These are phyloP conservation scores for Hibiscus mutabilis DNA, from an alignment of 345 rosid species.

Conservation along the genomic window DNA sequence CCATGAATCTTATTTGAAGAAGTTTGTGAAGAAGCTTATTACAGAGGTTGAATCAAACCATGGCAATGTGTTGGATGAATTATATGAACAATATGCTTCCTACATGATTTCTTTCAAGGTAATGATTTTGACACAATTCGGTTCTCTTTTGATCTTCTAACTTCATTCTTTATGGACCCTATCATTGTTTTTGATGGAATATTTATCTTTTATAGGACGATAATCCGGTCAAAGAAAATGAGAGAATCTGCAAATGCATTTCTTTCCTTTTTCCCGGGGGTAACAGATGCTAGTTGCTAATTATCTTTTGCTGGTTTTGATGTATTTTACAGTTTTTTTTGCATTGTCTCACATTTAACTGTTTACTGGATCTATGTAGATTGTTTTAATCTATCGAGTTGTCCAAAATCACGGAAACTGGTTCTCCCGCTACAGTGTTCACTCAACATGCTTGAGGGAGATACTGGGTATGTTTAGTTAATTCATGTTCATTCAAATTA, in stretches of 20 bases:
- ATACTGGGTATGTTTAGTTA: conserved; percentile 52
- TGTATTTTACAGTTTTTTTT: conserved; percentile 1
- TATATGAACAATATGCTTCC: conserved; percentile 53
- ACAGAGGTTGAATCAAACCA: conserved; percentile 51
- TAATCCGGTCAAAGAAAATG: conserved; percentile 27
- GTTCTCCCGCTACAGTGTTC: conserved; percentile 60
- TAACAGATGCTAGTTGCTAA: conserved; percentile 17
- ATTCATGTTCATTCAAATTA: conserved; percentile 6
- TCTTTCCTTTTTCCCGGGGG: conserved; percentile 76
- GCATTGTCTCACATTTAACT: neutral
- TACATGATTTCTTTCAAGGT: conserved; percentile 63
- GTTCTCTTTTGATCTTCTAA: neutral
- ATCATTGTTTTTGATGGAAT: neutral
- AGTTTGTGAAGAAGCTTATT: conserved; percentile 63
- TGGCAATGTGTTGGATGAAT: conserved; percentile 50
- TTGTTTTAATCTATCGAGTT: conserved; percentile 31
- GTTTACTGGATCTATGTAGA: conserved; percentile 27
- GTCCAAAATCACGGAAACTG: conserved; percentile 41
- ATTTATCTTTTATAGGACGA: conserved; percentile 21
- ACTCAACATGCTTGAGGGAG: conserved; percentile 89
- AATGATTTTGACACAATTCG: neutral
- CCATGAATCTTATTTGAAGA: conserved; percentile 43
- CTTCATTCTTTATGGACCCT: neutral
- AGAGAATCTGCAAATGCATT: conserved; percentile 50
- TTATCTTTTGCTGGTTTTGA: neutral